Conservation (phyloP, 306 rosid species). For the Rosa persica region DNA sequence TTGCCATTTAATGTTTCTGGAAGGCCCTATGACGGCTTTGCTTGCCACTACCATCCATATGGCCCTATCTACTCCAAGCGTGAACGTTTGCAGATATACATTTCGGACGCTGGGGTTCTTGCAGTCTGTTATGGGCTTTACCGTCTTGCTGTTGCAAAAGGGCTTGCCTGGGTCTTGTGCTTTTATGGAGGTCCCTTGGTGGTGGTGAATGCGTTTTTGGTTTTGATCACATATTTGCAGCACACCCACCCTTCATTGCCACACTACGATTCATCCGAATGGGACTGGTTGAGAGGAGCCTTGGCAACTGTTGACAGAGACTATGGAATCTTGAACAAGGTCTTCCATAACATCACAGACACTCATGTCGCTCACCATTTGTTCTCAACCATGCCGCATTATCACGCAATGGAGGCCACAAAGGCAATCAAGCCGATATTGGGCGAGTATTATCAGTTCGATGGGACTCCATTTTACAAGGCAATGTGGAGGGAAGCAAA, state of each 20-base stretch:
- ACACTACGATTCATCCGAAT: slow-evolving; percentile 77
- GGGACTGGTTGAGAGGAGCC: slow-evolving; percentile 98
- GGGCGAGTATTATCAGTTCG: slow-evolving; percentile 74
- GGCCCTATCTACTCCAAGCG: slow-evolving; percentile 76
- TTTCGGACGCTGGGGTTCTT: slow-evolving; percentile 60
- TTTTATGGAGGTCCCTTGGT: slow-evolving; percentile 76
- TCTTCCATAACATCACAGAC: slow-evolving; percentile 93
- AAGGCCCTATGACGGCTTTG: slow-evolving; percentile 54
- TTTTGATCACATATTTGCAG: slow-evolving; percentile 85
- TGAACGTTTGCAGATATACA: slow-evolving; percentile 65
- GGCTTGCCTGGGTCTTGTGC: slow-evolving; percentile 75
- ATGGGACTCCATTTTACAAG: slow-evolving; percentile 55
- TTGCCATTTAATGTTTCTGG: slow-evolving; percentile 71
- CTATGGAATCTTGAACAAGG: slow-evolving; percentile 85
- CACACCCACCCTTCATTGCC: slow-evolving; percentile 94
- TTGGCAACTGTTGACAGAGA: slow-evolving; percentile 89
- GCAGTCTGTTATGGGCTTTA: slow-evolving; percentile 50
- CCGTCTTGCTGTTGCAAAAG: slow-evolving; percentile 56
- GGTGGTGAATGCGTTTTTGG: slow-evolving; percentile 81
- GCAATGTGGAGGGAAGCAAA: slow-evolving; percentile 79
- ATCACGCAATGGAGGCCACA: slow-evolving; percentile 92
- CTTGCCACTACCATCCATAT: slow-evolving; percentile 80
- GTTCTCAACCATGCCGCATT: slow-evolving; percentile 91
- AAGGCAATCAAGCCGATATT: slow-evolving; percentile 65
- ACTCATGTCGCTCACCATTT: slow-evolving; percentile 95